phyloP scores from a whole-genome alignment of 352 stramenopile genomes.

The Globisporangium alternatum region DNA sequence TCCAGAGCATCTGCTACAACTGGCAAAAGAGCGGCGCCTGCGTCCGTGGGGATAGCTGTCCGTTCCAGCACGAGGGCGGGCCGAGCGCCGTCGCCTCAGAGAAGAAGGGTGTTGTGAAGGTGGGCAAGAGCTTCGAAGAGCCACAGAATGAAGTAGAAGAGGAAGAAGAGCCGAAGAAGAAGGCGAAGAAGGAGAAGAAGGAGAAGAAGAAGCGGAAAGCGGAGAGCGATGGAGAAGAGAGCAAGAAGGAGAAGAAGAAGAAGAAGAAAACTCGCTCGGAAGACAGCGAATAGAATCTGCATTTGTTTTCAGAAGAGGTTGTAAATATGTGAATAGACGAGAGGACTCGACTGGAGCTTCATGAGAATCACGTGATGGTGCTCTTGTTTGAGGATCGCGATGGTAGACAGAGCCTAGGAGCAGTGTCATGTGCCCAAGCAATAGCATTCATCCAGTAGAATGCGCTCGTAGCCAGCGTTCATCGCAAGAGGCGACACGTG shows the following conservation, averaged over 20 bases:
- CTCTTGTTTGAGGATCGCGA: too few relatives aligned
- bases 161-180: constrained; percentile 16
- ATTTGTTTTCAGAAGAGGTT: not conserved
- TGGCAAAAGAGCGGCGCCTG: constrained; percentile 46
- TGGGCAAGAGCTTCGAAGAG: not conserved
- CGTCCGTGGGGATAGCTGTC: constrained; percentile 37
- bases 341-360: too few relatives aligned
- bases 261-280: constrained; percentile 11
- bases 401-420: too few relatives aligned
- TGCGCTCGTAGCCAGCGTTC: too few relatives aligned
- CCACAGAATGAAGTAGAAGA: constrained; percentile 6
- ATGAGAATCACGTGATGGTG: too few relatives aligned
- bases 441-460: not conserved
- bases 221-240: constrained; percentile 8
- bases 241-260: constrained; percentile 31
- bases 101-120: constrained; percentile 4
- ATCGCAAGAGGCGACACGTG: not conserved
- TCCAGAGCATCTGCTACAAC: constrained; percentile 66
- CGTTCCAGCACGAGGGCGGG: constrained; percentile 45
- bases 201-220: constrained; percentile 19
- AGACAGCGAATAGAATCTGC: constrained; percentile 3
- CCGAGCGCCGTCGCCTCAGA: not conserved
- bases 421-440: too few relatives aligned
- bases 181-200: constrained; percentile 23
- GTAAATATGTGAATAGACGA: constrained; percentile 8